Evolutionary conservation across 441 rosid genomes (phyloP).

Genomic region (Melastoma candidum): DNA sequence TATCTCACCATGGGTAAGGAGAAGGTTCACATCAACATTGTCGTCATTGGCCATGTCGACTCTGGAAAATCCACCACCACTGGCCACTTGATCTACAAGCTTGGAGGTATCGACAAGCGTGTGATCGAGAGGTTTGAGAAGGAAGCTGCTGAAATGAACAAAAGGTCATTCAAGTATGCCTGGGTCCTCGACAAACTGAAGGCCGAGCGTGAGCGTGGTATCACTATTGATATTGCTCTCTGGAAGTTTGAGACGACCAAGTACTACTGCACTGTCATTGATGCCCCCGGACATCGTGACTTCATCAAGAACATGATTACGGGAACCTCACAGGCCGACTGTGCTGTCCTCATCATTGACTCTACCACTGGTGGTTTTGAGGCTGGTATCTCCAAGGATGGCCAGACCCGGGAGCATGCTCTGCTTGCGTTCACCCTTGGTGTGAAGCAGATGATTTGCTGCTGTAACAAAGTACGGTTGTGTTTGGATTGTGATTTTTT

Average conservation of each 20-base stretch:
- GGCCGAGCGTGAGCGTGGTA: slow-evolving; percentile 30
- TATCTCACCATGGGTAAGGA: not conserved
- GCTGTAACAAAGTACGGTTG: slow-evolving; percentile 35
- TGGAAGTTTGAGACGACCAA: slow-evolving; percentile 29
- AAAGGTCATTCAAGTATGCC: slow-evolving; percentile 28
- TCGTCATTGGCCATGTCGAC: slow-evolving; percentile 19
- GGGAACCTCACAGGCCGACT: slow-evolving; percentile 39
- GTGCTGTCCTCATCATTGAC: slow-evolving; percentile 48
- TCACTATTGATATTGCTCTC: slow-evolving; percentile 27
- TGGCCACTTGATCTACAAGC: slow-evolving; percentile 16
- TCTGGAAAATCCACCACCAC: slow-evolving; percentile 17
- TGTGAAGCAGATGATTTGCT: slow-evolving; percentile 43
- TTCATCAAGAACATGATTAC: slow-evolving; percentile 39
- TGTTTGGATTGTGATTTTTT: not conserved
- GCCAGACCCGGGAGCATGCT: slow-evolving; percentile 54
- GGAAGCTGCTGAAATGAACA: slow-evolving; percentile 19
- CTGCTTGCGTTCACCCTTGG: slow-evolving; percentile 46
- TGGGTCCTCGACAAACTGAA: slow-evolving; percentile 31
- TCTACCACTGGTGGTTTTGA: slow-evolving; percentile 57
- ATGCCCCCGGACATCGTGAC: slow-evolving; percentile 29
- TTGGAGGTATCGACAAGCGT: slow-evolving; percentile 21
- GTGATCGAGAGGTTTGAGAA: slow-evolving; percentile 20
- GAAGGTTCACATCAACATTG: slow-evolving; percentile 17
- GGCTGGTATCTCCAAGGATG: slow-evolving; percentile 57
- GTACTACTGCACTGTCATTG: slow-evolving; percentile 30